phyloP scores from a whole-genome alignment of 73 alveolate species.

The Blepharisma stoltei region DNA sequence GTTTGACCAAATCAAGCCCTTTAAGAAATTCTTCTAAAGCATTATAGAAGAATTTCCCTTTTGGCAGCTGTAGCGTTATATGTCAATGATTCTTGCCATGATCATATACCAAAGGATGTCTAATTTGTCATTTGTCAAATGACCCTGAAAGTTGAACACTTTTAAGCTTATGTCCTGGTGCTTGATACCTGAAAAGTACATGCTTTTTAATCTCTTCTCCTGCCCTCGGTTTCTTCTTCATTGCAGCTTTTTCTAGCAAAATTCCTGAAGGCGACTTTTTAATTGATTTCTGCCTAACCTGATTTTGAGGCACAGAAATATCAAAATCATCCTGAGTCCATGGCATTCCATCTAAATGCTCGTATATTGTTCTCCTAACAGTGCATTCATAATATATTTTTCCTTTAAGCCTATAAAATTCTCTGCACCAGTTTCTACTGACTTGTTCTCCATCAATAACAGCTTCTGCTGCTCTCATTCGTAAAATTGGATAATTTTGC shows the following conservation, averaged over 20 bases:
- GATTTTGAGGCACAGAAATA: conserved; percentile 13
- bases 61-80: conserved; percentile 71
- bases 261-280: neutral
- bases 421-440: conserved; percentile 91
- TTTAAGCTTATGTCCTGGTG: conserved; percentile 38
- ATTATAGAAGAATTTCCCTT: conserved; percentile 83
- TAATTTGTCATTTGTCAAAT: conserved; percentile 94
- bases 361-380: conserved; percentile 29
- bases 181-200: conserved; percentile 2
- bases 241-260: conserved; percentile 15
- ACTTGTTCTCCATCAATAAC: conserved; percentile 92
- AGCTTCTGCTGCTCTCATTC: conserved; percentile 89
- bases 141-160: conserved; percentile 88
- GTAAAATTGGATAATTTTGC: conserved; percentile 63
- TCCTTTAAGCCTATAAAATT: conserved; percentile 83
- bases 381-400: conserved; percentile 63
- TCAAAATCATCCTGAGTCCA: conserved; percentile 33
- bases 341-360: conserved; percentile 38
- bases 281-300: neutral
- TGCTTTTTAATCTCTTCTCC: conserved; percentile 6
- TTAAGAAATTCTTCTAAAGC: no score
- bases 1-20: no score
- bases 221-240: neutral
- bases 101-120: conserved; percentile 84
- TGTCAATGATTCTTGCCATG: conserved; percentile 69